Evolutionary conservation across 805 yeast species (phyloP), one percentile per base, ranked within the genome.

Genomic region (Nakazawaea molendinolei): DNA sequence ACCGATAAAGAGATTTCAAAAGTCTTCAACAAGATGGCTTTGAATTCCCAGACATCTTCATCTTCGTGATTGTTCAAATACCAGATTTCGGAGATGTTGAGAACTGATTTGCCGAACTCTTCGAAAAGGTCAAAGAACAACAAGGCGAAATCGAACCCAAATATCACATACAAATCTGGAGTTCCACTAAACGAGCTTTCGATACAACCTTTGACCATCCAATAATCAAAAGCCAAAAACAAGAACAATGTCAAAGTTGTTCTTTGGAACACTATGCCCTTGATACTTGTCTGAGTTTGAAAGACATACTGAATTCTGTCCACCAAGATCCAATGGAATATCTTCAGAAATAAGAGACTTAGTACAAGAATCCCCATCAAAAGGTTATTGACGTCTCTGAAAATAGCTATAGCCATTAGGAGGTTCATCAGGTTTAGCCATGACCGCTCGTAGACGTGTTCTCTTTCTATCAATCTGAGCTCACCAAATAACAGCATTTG

Each of bases 101-200:
- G 57, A 5, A 58, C 43, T 35, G 67, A 63, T 48, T 75, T 74
- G 23, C 69, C 58, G 10, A 65, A 50, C 33, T 66, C 58, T 6
- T 70, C 60, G 12, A 76, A 46, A 18, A 74, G 52, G 31, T 76
- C 79, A 22, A 80, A 64, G 16, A 73, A 69, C 41, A 80, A 62
- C 40, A 85, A 61, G 3, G 82, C 79, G 50, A 80, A 79, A 49
- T 85, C 92, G 52, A 85, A 79, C 1, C 87, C 89, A 53, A 85
- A 79, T 36, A 80, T 65, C 27, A 83, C 59, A 46, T 76, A 75
- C 3, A 74, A 67, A 31, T 75, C 71, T 14, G 84, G 75, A 44
- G 60, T 59, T 24, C 69, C 69, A 37, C 63, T 66, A 43, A 72
- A 72, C 1, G 72, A 64, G 43, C 69, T 74, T 44, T 73, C 72